A percentile compares a stretch with the other conserved stretches of the same genome.
phyloP scores from a whole-genome alignment of 768 basidiomycete species.

The Hypholoma sublateritium region DNA sequence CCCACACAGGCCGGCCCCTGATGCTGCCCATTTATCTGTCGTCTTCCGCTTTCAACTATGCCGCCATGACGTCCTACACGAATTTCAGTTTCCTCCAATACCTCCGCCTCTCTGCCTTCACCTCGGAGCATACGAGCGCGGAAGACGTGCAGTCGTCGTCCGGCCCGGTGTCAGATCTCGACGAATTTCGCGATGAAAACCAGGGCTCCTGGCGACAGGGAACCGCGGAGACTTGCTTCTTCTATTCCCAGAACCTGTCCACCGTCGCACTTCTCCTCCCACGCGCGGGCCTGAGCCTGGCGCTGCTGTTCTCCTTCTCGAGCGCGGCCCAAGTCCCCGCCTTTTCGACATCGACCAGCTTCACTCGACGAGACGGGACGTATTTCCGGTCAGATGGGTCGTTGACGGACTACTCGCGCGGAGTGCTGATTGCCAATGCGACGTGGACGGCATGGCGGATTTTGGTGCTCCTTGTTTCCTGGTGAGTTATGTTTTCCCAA shows the following conservation, averaged over 20 bases:
- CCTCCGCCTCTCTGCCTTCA: constrained; percentile 71
- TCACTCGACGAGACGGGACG: constrained; percentile 58
- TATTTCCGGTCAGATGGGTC: constrained; percentile 72
- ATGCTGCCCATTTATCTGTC: constrained; percentile 86
- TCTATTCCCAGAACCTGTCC: constrained; percentile 82
- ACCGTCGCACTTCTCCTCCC: constrained; percentile 83
- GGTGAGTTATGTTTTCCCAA: constrained; percentile 42
- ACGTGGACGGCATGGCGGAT: constrained; percentile 79
- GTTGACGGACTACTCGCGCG: constrained; percentile 75
- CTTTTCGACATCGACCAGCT: background rate
- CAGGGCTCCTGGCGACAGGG: constrained; percentile 30
- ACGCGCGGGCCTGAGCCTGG: constrained; percentile 73
- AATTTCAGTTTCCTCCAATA: constrained; percentile 85
- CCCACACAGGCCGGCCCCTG: constrained; percentile 68
- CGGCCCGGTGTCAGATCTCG: constrained; percentile 8
- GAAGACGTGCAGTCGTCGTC: constrained; percentile 4
- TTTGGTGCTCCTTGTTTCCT: constrained; percentile 67
- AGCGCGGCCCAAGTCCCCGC: constrained; percentile 4
- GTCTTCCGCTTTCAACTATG: constrained; percentile 72
- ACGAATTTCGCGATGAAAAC: constrained; percentile 6
- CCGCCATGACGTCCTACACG: constrained; percentile 75
- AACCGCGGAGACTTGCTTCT: constrained; percentile 83
- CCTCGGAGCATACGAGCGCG: constrained; percentile 15
- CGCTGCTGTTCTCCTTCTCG: constrained; percentile 54
- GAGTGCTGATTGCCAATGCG: constrained; percentile 76